These are phyloP conservation scores for Setaria viridis DNA, from an alignment of 202 grass and related monocot genomes.

Conservation along the genomic window DNA sequence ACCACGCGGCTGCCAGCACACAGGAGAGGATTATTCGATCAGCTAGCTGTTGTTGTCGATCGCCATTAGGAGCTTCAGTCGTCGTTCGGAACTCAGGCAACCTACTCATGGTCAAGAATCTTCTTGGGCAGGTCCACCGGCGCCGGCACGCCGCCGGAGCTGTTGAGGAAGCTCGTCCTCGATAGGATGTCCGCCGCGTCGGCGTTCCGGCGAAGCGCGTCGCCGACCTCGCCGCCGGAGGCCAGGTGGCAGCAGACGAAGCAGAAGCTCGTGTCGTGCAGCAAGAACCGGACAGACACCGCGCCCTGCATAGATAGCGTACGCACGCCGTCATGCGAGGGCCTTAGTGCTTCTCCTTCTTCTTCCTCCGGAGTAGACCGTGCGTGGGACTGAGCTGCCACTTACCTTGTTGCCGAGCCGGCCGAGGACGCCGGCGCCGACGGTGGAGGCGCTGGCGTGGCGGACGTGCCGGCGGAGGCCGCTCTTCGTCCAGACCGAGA, in stretches of 20 bases:
- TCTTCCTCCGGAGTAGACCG: neutral
- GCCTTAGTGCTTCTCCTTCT: too few relatives aligned
- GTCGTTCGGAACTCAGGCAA: slow-evolving; percentile 14
- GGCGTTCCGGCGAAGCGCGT: slow-evolving; percentile 65
- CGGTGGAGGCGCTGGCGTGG: slow-evolving; percentile 45
- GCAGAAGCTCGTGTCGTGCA: slow-evolving; percentile 89
- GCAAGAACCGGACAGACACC: slow-evolving; percentile 73
- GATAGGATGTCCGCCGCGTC: slow-evolving; percentile 70
- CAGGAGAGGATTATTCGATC: neutral
- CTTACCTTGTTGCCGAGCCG: slow-evolving; percentile 88
- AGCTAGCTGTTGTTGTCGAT: neutral
- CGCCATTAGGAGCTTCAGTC: neutral
- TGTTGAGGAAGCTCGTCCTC: slow-evolving; percentile 56
- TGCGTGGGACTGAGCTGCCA: neutral
- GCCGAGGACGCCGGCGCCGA: slow-evolving; percentile 80
- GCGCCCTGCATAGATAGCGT: slow-evolving; percentile 58
- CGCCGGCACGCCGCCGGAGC: neutral
- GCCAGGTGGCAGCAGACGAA: slow-evolving; percentile 91
- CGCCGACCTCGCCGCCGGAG: slow-evolving; percentile 69
- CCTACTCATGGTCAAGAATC: slow-evolving; percentile 91
- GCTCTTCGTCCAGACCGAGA: slow-evolving; percentile 65
- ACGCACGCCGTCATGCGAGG: neutral
- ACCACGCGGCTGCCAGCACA: slow-evolving; percentile 56
- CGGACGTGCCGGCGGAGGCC: slow-evolving; percentile 58
- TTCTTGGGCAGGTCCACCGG: slow-evolving; percentile 51